Evolutionary conservation across 805 yeast species (phyloP).

Genomic region (Zygosaccharomyces pseudorouxii): DNA sequence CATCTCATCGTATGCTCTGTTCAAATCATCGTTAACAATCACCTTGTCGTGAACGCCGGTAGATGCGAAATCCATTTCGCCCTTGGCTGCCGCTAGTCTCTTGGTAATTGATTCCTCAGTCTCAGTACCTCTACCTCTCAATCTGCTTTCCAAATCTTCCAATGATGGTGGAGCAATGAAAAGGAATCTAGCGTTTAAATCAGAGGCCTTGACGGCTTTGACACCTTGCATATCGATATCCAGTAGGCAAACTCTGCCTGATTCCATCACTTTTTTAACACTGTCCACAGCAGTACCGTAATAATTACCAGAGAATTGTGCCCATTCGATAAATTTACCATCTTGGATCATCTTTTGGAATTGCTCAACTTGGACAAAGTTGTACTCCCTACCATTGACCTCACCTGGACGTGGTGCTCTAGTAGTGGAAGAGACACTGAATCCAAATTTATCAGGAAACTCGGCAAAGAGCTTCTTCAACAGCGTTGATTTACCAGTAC

Average conservation of each 20-base stretch:
- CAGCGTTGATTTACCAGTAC: conserved; percentile 91
- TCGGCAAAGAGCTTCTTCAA: conserved; percentile 86
- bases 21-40: conserved; percentile 88
- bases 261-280: conserved; percentile 54
- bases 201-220: conserved; percentile 77
- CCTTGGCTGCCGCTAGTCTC: conserved; percentile 80
- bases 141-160: conserved; percentile 68
- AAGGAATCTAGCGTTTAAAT: conserved; percentile 76
- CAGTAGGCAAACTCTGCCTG: conserved; percentile 76
- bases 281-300: conserved; percentile 91
- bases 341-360: conserved; percentile 73
- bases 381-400: conserved; percentile 81
- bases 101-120: conserved; percentile 77
- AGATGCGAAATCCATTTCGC: conserved; percentile 83
- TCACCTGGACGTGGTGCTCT: conserved; percentile 91
- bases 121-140: conserved; percentile 91
- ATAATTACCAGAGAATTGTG: conserved; percentile 95
- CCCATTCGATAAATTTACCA: conserved; percentile 89
- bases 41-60: conserved; percentile 89
- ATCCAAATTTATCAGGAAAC: conserved; percentile 85
- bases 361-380: conserved; percentile 73
- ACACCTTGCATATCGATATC: conserved; percentile 99
- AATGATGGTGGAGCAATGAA: conserved; percentile 92
- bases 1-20: conserved; percentile 78
- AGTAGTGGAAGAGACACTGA: conserved; percentile 86